These are phyloP conservation scores for Plasmopara halstedii DNA, from an alignment of 352 stramenopile genomes.

Conservation along the genomic window DNA sequence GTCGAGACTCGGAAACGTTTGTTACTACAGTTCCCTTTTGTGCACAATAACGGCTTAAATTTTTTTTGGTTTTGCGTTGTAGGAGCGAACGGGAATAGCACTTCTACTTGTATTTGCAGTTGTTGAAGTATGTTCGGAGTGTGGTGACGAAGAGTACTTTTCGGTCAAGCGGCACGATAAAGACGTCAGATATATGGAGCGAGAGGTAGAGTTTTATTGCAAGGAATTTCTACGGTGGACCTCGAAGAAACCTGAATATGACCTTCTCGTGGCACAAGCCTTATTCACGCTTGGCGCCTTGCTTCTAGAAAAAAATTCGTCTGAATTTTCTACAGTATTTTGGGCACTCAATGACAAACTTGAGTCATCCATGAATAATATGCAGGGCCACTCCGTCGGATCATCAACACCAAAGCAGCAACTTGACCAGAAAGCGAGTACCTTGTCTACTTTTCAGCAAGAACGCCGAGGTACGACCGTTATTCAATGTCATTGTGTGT, in stretches of 20 bases:
- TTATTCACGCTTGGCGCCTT: conserved; percentile 38
- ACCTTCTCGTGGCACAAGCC: conserved; percentile 32
- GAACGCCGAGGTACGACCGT: conserved; percentile 23
- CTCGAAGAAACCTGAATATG: conserved; percentile 13
- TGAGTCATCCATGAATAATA: conserved; percentile 12
- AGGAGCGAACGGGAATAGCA: conserved; percentile 16
- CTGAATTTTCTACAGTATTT: conserved; percentile 51
- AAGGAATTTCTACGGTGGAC: conserved; percentile 52
- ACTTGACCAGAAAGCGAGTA: background rate
- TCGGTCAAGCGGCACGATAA: conserved; percentile 6
- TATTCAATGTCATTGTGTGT: background rate
- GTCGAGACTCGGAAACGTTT: conserved; percentile 16
- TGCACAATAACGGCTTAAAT: background rate
- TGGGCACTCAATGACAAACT: conserved; percentile 36
- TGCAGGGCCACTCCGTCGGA: conserved; percentile 1
- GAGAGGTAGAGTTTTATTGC: conserved; percentile 68
- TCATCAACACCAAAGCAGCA: background rate
- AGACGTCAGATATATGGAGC: conserved; percentile 40
- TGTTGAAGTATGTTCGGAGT: conserved; percentile 24
- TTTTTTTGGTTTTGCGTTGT: conserved; percentile 1
- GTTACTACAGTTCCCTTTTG: background rate
- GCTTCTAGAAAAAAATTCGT: conserved; percentile 34
- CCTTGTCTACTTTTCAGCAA: conserved; percentile 7
- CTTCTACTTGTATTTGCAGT: conserved; percentile 28
- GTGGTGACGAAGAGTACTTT: conserved; percentile 16